Base-by-base conservation (phyloP, 164 flowering plant genomes). In the Piper betle region DNA sequence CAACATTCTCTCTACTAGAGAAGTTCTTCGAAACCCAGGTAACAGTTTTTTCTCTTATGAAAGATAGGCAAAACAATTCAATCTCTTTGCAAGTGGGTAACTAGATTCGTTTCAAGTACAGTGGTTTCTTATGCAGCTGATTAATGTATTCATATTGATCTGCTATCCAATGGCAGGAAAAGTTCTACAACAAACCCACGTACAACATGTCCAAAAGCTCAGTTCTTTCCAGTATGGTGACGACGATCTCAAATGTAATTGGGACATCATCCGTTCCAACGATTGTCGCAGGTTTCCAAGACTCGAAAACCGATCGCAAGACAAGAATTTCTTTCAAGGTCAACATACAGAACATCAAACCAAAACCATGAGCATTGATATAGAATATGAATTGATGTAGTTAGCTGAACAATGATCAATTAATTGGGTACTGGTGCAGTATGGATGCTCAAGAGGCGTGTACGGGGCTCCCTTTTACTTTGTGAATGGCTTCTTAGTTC, bases 21-120 rank as follows among this genome's bases (percentile, higher is more conserved):
- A 39, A 58, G 60, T 81, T 91, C 79, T 91, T 88, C 73, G 50
- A 80, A 69, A 50, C 84, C 46, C 98, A 93, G 94, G 98, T 87
- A 67, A 19, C 63, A n/a, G 39, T 18, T 43, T 15, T 64, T 37
- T 46, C 46, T 3, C 4, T 55, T 0, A 25, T 25, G 33, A 25
- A 25, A 25, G 33, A 25, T 25, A 25, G 33, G 33, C 33, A 25
- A 25, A 25, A 2, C 33, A 25, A 25, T 25, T 25, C 33, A 25
- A 25, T 25, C 33, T 25, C n/a, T 25, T 25, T 25, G 33, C 33
- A 25, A 25, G 33, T 25, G 33, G 33, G 33, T 25, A 25, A 25
- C 33, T 25, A 25, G 33, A 25, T 25, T 25, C 2, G 33, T 25
- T 25, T 25, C 33, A 25, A 25, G 33, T 25, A 25, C 33, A 25